Evolutionary conservation across 1,284 basidiomycete genomes (phyloP), one percentile per base, ranked within the genome.

Genomic region (Irpex rosettiformis): DNA sequence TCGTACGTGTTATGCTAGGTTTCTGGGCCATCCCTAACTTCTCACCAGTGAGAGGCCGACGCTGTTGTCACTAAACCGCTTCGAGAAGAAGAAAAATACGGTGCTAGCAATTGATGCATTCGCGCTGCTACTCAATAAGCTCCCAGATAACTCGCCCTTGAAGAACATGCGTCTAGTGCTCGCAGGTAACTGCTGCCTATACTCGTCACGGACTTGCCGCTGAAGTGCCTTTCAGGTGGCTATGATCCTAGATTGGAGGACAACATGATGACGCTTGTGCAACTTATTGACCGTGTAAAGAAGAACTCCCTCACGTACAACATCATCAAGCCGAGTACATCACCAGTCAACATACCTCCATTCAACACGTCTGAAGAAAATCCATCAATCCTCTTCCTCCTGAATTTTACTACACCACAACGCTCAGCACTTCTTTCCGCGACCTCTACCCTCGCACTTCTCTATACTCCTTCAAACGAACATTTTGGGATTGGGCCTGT

Each of bases 401-500:
- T 94, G 60, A 96, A 96, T 75, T 94, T 96, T 72, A 86, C 89
- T 0, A 88, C 86, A 1, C 67, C 78, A 0, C 94, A 96, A 68
- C 88, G 93, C 29, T 85, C 89, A 0, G 85, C 87, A 5, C 81
- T 95, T 2, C 83, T 97, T 21, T 81, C 79, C 13, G 79, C 84
- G 1, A 69, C 83, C 0, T 81, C 80, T 1, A 93, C 91, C 0
- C 74, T 83, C 8, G 89, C 84, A 0, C 78, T 99, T 0, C 80
- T 98, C 3, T 99, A 99, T 72, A 99, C 97, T 0, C 96, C 97
- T 0, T 79, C 84, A 1, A 96, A 97, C 72, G 96, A 99, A 70
- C 96, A 99, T 72, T 97, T 99, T 70, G 96, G 96, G 1, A 98
- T 99, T 65, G 96, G 92, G 0, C 96, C 96, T 0, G 83, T 98